phyloP scores from a whole-genome alignment of 129 eudicot species.

The Lactuca saligna region DNA sequence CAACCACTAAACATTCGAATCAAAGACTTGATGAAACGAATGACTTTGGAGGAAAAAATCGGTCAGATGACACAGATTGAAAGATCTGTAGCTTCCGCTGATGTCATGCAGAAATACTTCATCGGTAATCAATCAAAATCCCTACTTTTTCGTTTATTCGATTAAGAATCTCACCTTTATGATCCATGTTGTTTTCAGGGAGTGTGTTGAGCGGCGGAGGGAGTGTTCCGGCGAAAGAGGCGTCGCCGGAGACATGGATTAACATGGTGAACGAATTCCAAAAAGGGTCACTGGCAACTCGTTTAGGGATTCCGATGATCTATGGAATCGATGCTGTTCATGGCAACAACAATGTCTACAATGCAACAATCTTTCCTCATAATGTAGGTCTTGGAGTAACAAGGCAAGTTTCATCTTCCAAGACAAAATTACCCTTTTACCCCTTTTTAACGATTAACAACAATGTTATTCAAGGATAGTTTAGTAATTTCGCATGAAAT shows the following conservation, averaged over 20 bases:
- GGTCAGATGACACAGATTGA: conserved; percentile 89
- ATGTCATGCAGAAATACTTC: conserved; percentile 65
- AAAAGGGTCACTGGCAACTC: conserved; percentile 62
- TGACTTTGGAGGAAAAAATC: conserved; percentile 75
- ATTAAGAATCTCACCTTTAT: background rate
- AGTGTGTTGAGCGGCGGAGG: conserved; percentile 87
- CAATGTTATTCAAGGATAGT: conserved; percentile 1
- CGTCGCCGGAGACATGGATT: conserved; percentile 67
- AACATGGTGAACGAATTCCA: conserved; percentile 70
- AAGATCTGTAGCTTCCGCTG: conserved; percentile 53
- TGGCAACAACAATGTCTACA: conserved; percentile 73
- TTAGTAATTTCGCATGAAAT: background rate
- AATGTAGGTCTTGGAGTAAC: conserved; percentile 86
- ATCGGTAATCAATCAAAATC: conserved; percentile 41
- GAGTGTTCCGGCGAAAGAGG: conserved; percentile 66
- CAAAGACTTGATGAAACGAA: conserved; percentile 60
- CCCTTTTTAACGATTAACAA: conserved; percentile 7
- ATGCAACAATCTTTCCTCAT: conserved; percentile 86
- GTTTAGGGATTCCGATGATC: conserved; percentile 80
- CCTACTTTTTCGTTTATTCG: background rate
- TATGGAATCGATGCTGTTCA: conserved; percentile 90
- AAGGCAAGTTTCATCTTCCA: conserved; percentile 43
- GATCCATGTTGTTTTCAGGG: conserved; percentile 38
- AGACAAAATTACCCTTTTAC: background rate
- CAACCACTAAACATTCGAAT: conserved; percentile 55